Evolutionary conservation across 129 eudicot genomes (phyloP), one percentile per base, ranked within the genome.

Genomic region (Escallonia herrerae): DNA sequence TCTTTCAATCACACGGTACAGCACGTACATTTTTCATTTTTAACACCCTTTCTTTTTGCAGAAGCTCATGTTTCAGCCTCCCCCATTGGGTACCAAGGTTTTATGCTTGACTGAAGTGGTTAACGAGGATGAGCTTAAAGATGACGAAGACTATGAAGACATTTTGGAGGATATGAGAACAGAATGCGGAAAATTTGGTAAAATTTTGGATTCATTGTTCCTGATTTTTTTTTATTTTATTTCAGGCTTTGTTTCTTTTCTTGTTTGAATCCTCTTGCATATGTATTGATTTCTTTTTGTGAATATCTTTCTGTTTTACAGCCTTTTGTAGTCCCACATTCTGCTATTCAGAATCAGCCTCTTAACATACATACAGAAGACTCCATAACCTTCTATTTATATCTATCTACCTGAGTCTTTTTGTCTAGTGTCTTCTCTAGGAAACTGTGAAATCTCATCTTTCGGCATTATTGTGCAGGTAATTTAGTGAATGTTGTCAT

Each of bases 161-260:
- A 94, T 89, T 60, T 40, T 94, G 76, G 95, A 83, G 54, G 99
- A 94, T 80, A 94, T 94, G 99, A 89, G 69, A 76, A 10, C 58
- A 40, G 99, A 94, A 76, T 90, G 99, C 39, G 93, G 77, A 66
- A 94, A 84, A 72, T 94, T 89, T 54, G 99, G 99, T 94, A 75
- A 82, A 40, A 2, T 51, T 6, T 8, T 56, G 33, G 44, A 7
- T 22, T 22, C 33, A 22, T 22, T 22, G 33, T 22, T 22, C 33
- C 33, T 22, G 33, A 22, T 22, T 22, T 22, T 22, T 22, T 22
- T 22, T 39, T n/a, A n/a, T n/a, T 43, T n/a, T n/a, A 11, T 63
- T 22, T 57, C 33, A n/a, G 6, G 15, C 53, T 11, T 73, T 66
- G 11, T 15, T 15, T 5, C 10, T 39, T 46, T 5, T 50, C 54